Evolutionary conservation across 306 rosid genomes (phyloP).

Genomic region (Dryas alaskensis): DNA sequence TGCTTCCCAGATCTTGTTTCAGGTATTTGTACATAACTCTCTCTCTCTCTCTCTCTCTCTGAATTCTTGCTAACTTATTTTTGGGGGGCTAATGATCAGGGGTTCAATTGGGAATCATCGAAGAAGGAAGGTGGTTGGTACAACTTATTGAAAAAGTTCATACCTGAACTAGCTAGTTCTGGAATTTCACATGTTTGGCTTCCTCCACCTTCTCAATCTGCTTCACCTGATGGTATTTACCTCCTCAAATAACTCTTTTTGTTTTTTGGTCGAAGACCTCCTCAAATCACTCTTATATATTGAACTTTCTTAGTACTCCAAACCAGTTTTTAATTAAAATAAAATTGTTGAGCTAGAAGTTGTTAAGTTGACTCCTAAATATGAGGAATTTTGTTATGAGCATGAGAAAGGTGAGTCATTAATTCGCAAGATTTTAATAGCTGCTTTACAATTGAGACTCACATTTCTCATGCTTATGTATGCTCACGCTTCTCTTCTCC

Average conservation of each 20-base stretch:
- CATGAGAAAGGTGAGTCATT: too few species aligned
- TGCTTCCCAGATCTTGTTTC: conserved; percentile 9
- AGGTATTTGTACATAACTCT: background rate
- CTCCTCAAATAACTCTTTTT: background rate
- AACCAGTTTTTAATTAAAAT: too few species aligned
- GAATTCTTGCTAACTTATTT: background rate
- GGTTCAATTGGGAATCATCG: conserved; percentile 84
- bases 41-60: conserved; percentile 3
- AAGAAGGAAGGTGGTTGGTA: conserved; percentile 60
- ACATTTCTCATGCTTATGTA: too few species aligned
- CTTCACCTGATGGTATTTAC: conserved; percentile 36
- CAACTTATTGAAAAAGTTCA: conserved; percentile 43
- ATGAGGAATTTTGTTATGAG: too few species aligned
- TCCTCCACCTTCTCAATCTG: conserved; percentile 77
- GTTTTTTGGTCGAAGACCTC: background rate
- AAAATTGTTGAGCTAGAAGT: too few species aligned
- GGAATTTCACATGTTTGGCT: conserved; percentile 79
- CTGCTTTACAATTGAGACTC: too few species aligned
- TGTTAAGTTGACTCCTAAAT: too few species aligned
- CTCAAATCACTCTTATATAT: too few species aligned
- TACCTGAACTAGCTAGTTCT: conserved; percentile 50
- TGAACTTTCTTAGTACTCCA: too few species aligned
- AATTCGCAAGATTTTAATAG: too few species aligned
- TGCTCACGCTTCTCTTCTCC: too few species aligned
- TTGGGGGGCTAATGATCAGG: conserved; percentile 29